phyloP scores from a whole-genome alignment of 2,329 filamentous ascomycete species.

The Xylaria sp. region DNA sequence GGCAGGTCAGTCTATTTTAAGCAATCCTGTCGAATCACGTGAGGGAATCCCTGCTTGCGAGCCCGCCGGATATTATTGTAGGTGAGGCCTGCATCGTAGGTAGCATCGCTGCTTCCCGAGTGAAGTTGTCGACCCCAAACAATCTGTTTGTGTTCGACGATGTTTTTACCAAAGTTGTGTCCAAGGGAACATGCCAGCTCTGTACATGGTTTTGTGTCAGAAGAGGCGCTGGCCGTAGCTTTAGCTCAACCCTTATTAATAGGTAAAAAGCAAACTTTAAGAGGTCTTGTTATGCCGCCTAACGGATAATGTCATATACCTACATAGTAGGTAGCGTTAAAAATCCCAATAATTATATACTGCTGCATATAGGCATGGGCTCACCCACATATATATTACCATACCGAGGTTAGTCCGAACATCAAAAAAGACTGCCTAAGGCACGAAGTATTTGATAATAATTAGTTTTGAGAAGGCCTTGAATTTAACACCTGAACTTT shows the following conservation, averaged over 20 bases:
- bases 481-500: no score
- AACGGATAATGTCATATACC: slow-evolving; percentile 4
- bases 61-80: neutral
- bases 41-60: slow-evolving; percentile 27
- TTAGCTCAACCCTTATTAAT: slow-evolving; percentile 24
- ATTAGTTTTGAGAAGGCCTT: no score
- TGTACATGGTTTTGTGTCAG: slow-evolving; percentile 18
- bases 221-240: slow-evolving; percentile 19
- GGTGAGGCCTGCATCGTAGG: slow-evolving; percentile 13
- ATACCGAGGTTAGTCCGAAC: no score
- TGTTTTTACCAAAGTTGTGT: neutral
- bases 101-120: slow-evolving; percentile 13
- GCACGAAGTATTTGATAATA: no score
- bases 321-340: neutral
- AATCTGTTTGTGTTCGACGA: neutral
- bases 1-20: slow-evolving; percentile 39
- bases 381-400: neutral
- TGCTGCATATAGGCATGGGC: neutral
- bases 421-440: neutral
- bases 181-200: neutral
- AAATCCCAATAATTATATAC: neutral
- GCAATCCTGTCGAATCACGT: slow-evolving; percentile 32
- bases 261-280: slow-evolving; percentile 26
- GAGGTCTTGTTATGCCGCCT: slow-evolving; percentile 9
- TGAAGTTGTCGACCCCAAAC: slow-evolving; percentile 2